phyloP scores from a whole-genome alignment of 495 filamentous ascomycete genomes.

The Penicillium tannophilum region DNA sequence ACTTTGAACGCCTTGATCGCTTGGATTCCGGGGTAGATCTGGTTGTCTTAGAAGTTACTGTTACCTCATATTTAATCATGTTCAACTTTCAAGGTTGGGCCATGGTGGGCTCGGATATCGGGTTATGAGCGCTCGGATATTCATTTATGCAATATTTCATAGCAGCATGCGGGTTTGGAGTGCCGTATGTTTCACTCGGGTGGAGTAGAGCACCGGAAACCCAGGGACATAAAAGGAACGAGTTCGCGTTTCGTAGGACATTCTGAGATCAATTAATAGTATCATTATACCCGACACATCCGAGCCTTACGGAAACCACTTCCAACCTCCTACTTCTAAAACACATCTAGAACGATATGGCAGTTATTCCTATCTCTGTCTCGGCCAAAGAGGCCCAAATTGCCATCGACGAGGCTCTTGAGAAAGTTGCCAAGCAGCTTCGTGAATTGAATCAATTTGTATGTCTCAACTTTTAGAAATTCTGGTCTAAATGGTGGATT shows the following conservation, averaged over 20 bases:
- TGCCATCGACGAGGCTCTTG: neutral
- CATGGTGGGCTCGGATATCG: too few relatives aligned
- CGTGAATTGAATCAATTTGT: slow-evolving; percentile 3
- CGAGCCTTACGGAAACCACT: neutral
- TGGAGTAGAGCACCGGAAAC: neutral
- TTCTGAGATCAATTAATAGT: neutral
- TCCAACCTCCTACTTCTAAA: neutral
- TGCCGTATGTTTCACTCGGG: too few relatives aligned
- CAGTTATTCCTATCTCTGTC: neutral
- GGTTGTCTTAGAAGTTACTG: too few relatives aligned
- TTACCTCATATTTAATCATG: too few relatives aligned
- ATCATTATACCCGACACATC: neutral
- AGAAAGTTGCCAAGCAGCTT: neutral
- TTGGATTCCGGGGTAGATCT: too few relatives aligned
- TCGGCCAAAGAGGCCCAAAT: neutral
- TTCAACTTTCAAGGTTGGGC: too few relatives aligned
- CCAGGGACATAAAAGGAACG: neutral
- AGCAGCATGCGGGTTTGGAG: too few relatives aligned
- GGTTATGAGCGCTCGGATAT: too few relatives aligned
- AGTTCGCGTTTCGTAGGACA: neutral
- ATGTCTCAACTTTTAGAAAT: neutral
- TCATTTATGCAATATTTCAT: too few relatives aligned
- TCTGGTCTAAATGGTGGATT: too few relatives aligned
- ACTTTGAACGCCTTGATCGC: too few relatives aligned
- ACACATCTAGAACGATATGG: neutral